Conservation (phyloP, 495 filamentous ascomycete genomes). For the Hypoxylon perforatum region DNA sequence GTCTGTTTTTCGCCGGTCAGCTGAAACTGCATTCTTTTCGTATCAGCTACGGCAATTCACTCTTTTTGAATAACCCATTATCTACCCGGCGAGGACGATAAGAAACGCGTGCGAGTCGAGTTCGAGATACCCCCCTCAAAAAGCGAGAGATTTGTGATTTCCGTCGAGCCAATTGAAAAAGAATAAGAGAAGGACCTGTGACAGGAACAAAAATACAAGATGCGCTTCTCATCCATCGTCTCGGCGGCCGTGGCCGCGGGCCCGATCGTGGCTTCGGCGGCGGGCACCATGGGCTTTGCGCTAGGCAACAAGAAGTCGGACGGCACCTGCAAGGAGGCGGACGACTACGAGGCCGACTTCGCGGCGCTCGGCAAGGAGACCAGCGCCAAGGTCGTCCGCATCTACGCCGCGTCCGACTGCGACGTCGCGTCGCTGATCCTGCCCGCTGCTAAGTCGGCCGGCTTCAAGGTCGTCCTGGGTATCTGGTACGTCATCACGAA, state of each 20-base stretch:
- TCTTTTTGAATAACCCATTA: constrained; percentile 18
- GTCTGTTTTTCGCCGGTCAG: constrained; percentile 14
- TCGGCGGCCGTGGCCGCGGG: constrained; percentile 50
- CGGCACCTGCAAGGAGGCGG: constrained; percentile 69
- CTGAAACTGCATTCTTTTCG: constrained; percentile 13
- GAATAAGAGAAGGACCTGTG: neutral
- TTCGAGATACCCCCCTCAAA: constrained; percentile 5
- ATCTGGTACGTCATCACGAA: constrained; percentile 68
- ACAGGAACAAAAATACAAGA: constrained; percentile 23
- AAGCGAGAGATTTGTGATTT: neutral
- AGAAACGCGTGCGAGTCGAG: constrained; percentile 3
- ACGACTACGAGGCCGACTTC: constrained; percentile 77
- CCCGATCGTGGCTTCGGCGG: constrained; percentile 52
- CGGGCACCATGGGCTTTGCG: constrained; percentile 64
- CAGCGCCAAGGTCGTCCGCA: constrained; percentile 66
- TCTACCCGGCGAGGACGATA: neutral
- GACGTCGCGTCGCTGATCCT: constrained; percentile 73
- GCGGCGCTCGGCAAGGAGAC: constrained; percentile 60
- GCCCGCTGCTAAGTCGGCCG: constrained; percentile 75
- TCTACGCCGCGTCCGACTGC: constrained; percentile 77
- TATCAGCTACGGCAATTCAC: constrained; percentile 23
- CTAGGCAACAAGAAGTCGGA: constrained; percentile 65
- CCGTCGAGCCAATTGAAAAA: neutral
- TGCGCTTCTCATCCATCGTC: constrained; percentile 50
- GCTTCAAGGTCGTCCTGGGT: constrained; percentile 80